These are phyloP conservation scores for Nicotiana undulata DNA, from an alignment of 257 asterid species.

Conservation along the genomic window DNA sequence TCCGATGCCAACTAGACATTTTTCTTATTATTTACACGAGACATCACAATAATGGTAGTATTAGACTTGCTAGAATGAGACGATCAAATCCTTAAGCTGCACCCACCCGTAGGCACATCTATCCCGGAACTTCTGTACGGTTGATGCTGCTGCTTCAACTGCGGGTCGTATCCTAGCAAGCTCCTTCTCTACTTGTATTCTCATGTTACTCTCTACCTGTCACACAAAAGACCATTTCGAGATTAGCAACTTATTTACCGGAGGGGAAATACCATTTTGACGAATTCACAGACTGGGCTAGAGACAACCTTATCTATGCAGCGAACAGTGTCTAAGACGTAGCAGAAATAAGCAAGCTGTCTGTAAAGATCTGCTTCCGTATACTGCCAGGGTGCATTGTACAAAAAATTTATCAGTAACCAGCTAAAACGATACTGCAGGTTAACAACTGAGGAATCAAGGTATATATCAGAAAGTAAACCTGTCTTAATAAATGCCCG, in stretches of 20 bases:
- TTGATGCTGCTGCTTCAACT: conserved; percentile 64
- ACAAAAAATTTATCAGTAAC: conserved; percentile 11
- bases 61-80: conserved; percentile 29
- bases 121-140: conserved; percentile 55
- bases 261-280: background rate
- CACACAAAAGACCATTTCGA: background rate
- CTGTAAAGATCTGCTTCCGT: conserved; percentile 84
- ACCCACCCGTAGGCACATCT: conserved; percentile 89
- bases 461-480: conserved; percentile 9
- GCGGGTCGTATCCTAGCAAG: conserved; percentile 50
- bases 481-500: conserved; percentile 80
- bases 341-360: conserved; percentile 79
- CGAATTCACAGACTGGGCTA: background rate
- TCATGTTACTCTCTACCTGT: conserved; percentile 57
- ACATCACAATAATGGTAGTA: background rate
- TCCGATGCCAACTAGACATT: background rate
- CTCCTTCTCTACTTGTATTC: conserved; percentile 53
- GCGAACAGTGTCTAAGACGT: conserved; percentile 63
- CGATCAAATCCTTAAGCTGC: conserved; percentile 48
- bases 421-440: background rate
- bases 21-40: background rate
- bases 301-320: conserved; percentile 62
- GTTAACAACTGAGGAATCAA: background rate
- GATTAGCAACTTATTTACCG: background rate
- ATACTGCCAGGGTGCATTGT: conserved; percentile 37